These are phyloP conservation scores for Cutaneotrichosporon cyanovorans DNA, from an alignment of 1,284 basidiomycete species.

Conservation along the genomic window DNA sequence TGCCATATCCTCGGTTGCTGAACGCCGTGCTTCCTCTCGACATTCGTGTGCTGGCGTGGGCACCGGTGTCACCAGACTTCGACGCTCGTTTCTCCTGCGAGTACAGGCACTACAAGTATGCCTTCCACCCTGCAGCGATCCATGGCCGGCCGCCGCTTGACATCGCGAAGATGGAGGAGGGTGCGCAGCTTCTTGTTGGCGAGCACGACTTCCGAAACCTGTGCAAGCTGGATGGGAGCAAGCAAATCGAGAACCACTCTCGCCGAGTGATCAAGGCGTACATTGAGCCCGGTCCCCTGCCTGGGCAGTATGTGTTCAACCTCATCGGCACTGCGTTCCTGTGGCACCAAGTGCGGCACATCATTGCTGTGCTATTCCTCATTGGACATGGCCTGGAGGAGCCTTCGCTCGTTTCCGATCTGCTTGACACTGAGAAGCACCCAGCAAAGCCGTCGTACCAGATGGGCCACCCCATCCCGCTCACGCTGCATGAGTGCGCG, in stretches of 20 bases:
- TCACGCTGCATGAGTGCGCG: constrained; percentile 86
- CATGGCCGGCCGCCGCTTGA: constrained; percentile 54
- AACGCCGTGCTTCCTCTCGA: constrained; percentile 86
- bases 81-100: constrained; percentile 83
- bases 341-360: constrained; percentile 96
- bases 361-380: constrained; percentile 86
- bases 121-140: constrained; percentile 54
- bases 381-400: constrained; percentile 74
- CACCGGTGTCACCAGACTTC: constrained; percentile 71
- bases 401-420: constrained; percentile 61
- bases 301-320: constrained; percentile 62
- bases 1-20: constrained; percentile 70
- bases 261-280: constrained; percentile 34
- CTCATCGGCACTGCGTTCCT: constrained; percentile 83
- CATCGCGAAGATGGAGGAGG: constrained; percentile 67
- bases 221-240: constrained; percentile 87
- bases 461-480: constrained; percentile 84
- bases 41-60: constrained; percentile 92
- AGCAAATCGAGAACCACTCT: constrained; percentile 68
- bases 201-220: constrained; percentile 95
- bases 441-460: constrained; percentile 81
- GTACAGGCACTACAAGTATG: constrained; percentile 95
- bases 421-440: constrained; percentile 57
- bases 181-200: constrained; percentile 65
- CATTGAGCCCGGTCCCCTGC: constrained; percentile 22